Percentiles rank a stretch among this genome's conserved stretches.
Evolutionary conservation across 163 green algal species (phyloP).

Genomic region (Chloromonas sp.): DNA sequence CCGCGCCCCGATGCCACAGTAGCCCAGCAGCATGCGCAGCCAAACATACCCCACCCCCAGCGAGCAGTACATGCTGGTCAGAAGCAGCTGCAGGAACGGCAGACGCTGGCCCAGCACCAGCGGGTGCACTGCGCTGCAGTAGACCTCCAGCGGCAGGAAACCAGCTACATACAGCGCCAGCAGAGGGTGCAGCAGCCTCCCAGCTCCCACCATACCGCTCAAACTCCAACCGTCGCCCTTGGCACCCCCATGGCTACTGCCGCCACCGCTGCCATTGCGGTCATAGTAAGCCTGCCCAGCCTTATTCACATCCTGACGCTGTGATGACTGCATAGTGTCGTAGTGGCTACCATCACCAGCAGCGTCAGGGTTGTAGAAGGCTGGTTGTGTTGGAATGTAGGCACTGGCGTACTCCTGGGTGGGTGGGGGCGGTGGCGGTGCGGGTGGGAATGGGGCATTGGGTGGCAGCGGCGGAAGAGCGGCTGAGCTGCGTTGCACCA

Average conservation of each 20-base stretch:
- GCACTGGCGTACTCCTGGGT: too few relatives aligned
- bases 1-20: too few relatives aligned
- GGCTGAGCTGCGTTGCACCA: too few relatives aligned
- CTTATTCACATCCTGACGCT: too few relatives aligned
- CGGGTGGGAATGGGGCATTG: background rate
- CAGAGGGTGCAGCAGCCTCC: background rate
- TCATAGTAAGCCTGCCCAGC: too few relatives aligned
- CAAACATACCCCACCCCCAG: conserved; percentile 47
- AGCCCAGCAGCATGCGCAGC: conserved; percentile 24
- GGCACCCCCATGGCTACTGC: background rate
- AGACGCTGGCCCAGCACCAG: conserved; percentile 46
- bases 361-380: background rate
- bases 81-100: conserved; percentile 84
- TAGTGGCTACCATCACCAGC: background rate
- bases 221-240: background rate
- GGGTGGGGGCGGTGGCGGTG: background rate
- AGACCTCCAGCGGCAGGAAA: conserved; percentile 39
- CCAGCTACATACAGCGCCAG: background rate
- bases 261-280: too few relatives aligned
- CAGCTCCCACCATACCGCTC: background rate
- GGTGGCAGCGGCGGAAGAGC: too few relatives aligned
- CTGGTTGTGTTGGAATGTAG: background rate
- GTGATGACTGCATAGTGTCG: background rate
- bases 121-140: conserved; percentile 47
- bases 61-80: conserved; percentile 71